phyloP scores from a whole-genome alignment of 257 asterid genomes.

The Nicotiana obtusifolia region DNA sequence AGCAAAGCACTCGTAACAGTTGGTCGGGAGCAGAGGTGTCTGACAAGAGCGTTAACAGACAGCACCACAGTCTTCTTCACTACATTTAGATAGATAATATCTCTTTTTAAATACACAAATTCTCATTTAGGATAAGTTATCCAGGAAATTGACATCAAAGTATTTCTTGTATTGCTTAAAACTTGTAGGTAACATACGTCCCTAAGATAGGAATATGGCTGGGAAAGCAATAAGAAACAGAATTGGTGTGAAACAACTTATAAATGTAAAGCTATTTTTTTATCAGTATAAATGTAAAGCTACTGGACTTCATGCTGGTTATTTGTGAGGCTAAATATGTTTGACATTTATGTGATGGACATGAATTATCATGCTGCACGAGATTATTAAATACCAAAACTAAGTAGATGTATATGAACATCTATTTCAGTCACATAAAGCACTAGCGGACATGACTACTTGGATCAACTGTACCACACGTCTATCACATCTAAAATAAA shows the following conservation, averaged over 20 bases:
- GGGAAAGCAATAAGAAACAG: not conserved
- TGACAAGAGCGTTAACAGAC: not conserved
- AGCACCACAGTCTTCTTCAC: not conserved
- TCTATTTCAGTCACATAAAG: not conserved
- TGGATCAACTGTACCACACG: slow-evolving; percentile 2
- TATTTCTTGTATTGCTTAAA: not conserved
- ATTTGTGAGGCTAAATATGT: not conserved
- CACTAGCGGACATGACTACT: not conserved
- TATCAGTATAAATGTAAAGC: no score
- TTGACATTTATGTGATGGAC: not conserved
- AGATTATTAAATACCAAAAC: no score
- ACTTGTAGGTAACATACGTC: not conserved
- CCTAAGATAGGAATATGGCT: not conserved
- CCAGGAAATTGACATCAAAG: not conserved
- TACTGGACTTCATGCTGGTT: no score
- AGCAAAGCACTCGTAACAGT: not conserved
- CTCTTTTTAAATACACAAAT: not conserved
- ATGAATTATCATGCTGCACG: no score
- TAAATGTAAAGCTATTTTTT: not conserved
- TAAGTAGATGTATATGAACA: not conserved
- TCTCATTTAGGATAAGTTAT: not conserved
- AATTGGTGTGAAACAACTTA: not conserved
- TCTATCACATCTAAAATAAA: not conserved
- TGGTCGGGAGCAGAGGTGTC: not conserved
- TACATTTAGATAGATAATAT: not conserved